Percentiles rank a stretch among this genome's conserved stretches.
phyloP scores from a whole-genome alignment of 2,329 filamentous ascomycete species.

The Aspergillus brasiliensis region DNA sequence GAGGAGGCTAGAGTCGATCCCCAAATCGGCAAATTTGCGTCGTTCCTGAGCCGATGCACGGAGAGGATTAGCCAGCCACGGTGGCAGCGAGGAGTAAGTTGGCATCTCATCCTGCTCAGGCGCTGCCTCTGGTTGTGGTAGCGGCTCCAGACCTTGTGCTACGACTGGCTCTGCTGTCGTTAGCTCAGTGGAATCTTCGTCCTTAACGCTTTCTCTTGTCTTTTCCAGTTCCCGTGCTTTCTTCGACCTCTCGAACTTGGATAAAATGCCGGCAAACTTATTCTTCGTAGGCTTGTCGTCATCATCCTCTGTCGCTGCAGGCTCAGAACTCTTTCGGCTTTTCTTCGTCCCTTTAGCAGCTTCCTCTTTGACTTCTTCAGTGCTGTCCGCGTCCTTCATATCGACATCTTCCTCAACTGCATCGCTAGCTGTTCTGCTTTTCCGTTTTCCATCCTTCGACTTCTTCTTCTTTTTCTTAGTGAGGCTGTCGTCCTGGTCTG shows the following conservation, averaged over 20 bases:
- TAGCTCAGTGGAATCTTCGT: conserved; percentile 10
- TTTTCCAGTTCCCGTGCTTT: conserved; percentile 24
- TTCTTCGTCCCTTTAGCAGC: conserved; percentile 4
- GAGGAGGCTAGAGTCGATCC: conserved; percentile 62
- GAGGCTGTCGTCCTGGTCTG: conserved; percentile 24
- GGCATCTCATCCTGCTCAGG: conserved; percentile 60
- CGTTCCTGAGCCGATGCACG: conserved; percentile 64
- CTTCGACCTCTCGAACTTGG: conserved; percentile 43
- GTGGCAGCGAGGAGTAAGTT: conserved; percentile 75
- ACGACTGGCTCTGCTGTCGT: conserved; percentile 33
- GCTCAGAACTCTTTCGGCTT: conserved; percentile 8
- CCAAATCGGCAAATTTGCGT: conserved; percentile 65
- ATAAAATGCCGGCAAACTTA: conserved; percentile 40
- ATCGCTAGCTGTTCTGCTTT: conserved; percentile 21
- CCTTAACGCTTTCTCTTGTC: conserved; percentile 15
- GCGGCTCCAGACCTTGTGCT: conserved; percentile 67
- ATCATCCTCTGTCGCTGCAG: conserved; percentile 26
- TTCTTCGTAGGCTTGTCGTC: conserved; percentile 25
- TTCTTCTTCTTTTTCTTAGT: conserved; percentile 29
- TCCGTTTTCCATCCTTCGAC: conserved; percentile 42
- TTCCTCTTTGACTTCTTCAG: conserved; percentile 23
- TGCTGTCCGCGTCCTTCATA: conserved; percentile 21
- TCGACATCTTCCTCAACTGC: conserved; percentile 28
- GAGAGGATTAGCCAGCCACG: conserved; percentile 79
- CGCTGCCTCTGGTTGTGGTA: conserved; percentile 70